phyloP scores from a whole-genome alignment of 768 basidiomycete species.

The Lentinula sp. region DNA sequence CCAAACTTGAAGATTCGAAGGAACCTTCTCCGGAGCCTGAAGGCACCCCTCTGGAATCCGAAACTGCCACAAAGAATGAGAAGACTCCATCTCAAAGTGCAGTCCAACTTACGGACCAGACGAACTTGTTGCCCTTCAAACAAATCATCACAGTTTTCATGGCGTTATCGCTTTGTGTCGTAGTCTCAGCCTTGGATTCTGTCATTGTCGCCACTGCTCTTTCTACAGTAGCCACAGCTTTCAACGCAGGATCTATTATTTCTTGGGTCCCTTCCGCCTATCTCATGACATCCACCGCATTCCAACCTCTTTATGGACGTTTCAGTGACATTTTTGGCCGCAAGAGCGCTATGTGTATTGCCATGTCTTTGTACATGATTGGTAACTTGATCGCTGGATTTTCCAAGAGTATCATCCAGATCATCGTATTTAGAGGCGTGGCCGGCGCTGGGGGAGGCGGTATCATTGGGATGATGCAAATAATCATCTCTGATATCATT shows the following conservation, averaged over 20 bases:
- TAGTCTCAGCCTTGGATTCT: conserved; percentile 61
- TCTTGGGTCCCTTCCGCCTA: conserved; percentile 75
- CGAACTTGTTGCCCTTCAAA: conserved; percentile 63
- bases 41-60: neutral
- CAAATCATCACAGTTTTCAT: conserved; percentile 59
- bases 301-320: conserved; percentile 56
- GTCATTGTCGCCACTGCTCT: conserved; percentile 71
- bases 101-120: conserved; percentile 58
- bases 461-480: conserved; percentile 63
- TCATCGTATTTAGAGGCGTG: conserved; percentile 65
- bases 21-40: neutral
- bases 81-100: conserved; percentile 4
- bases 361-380: conserved; percentile 58
- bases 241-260: conserved; percentile 55
- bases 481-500: conserved; percentile 69
- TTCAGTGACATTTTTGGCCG: conserved; percentile 66
- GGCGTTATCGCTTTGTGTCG: conserved; percentile 53
- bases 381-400: conserved; percentile 66
- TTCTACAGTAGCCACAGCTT: conserved; percentile 62
- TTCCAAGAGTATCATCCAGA: conserved; percentile 53
- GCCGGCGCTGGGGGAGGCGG: conserved; percentile 70
- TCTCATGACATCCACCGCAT: conserved; percentile 59
- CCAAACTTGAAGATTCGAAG: neutral
- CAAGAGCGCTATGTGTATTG: conserved; percentile 50
- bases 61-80: neutral